Base-by-base conservation (phyloP, 2,329 filamentous ascomycete species). In the Sporothrix humicola region DNA sequence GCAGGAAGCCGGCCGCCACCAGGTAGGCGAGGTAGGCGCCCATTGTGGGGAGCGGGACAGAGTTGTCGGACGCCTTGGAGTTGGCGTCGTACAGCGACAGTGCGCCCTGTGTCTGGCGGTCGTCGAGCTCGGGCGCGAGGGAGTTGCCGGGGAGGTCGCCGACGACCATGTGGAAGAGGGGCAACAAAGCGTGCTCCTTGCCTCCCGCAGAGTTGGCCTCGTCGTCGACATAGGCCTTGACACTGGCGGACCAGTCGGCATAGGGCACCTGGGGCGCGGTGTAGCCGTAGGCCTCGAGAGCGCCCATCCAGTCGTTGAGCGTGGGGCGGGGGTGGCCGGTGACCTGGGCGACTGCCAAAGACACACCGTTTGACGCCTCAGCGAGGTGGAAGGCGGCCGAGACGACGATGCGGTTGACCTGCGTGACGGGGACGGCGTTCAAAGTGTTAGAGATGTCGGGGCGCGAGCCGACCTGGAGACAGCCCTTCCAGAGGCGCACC, bases 351-450 rank as follows among this genome's bases (percentile, higher is more conserved):
- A 97, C 93, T 74, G 87, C 84, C 2, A 86, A 81, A 3, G 80
- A 63, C 78, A 3, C 79, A 76, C 0, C 89, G 85, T 0, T n/a
- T 17, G 69, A 48, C 17, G 63, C 54, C 0, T 50, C 63, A 0
- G 61, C 42, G 50, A 54, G 90, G 79, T 91, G 87, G 77, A 97
- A 86, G 0, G 90, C 87, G 5, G 91, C 85, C 0, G 94, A 93
- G 20, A 94, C 89, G 37, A 97, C 92, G 8, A 97, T 88, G n/a
- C 89, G 87, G 1, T 91, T 89, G 50, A 98, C 94, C 77, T 97
- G 93, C 75, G 90, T 90, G 37, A 97, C 94, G 0, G 95, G 95
- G 0, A 97, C 92, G 81, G 91, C 90, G 84, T 98, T 98, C 81
- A 98, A 90, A 0, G 93, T 93, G 84, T 97, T 98, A 80, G 86